Conservation (phyloP, 1,284 basidiomycete genomes). For the Tilletia walkeri region DNA sequence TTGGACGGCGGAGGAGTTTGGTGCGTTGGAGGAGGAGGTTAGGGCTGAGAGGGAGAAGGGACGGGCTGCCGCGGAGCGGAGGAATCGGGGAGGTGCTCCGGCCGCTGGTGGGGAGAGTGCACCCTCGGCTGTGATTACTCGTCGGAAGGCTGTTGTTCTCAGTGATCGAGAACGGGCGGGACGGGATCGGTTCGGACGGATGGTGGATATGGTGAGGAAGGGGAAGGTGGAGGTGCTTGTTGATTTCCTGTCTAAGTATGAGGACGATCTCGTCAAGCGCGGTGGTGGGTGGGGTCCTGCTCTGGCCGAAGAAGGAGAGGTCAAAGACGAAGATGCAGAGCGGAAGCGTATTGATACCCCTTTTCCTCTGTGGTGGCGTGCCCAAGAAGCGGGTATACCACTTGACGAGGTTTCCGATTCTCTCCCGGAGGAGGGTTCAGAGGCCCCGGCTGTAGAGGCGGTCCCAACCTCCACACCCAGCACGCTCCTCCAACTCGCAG, state of each 20-base stretch:
- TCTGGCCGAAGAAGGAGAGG: slow-evolving; percentile 9
- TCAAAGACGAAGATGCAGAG: slow-evolving; percentile 15
- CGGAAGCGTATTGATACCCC: slow-evolving; percentile 31
- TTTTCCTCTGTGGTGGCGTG: slow-evolving; percentile 46
- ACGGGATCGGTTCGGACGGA: slow-evolving; percentile 73
- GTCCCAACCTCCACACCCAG: slow-evolving; percentile 35
- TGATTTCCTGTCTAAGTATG: slow-evolving; percentile 77
- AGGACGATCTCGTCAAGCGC: slow-evolving; percentile 57
- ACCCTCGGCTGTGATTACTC: neutral
- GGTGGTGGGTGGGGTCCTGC: slow-evolving; percentile 22
- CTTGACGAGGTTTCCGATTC: slow-evolving; percentile 2
- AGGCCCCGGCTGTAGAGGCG: slow-evolving; percentile 48
- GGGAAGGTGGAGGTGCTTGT: slow-evolving; percentile 78
- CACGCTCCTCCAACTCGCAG: slow-evolving; percentile 77
- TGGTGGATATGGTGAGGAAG: slow-evolving; percentile 84
- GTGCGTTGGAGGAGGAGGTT: slow-evolving; percentile 57
- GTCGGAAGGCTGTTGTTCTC: neutral
- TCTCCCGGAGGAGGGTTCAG: neutral
- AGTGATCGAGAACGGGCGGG: slow-evolving; percentile 46
- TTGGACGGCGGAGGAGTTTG: slow-evolving; percentile 78
- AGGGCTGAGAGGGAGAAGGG: slow-evolving; percentile 27
- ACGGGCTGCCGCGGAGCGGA: slow-evolving; percentile 24
- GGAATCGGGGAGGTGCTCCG: slow-evolving; percentile 18
- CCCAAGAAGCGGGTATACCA: slow-evolving; percentile 13
- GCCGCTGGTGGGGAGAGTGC: slow-evolving; percentile 28